Conservation (phyloP, 2,329 filamentous ascomycete species). For the Colletotrichum simmondsii region DNA sequence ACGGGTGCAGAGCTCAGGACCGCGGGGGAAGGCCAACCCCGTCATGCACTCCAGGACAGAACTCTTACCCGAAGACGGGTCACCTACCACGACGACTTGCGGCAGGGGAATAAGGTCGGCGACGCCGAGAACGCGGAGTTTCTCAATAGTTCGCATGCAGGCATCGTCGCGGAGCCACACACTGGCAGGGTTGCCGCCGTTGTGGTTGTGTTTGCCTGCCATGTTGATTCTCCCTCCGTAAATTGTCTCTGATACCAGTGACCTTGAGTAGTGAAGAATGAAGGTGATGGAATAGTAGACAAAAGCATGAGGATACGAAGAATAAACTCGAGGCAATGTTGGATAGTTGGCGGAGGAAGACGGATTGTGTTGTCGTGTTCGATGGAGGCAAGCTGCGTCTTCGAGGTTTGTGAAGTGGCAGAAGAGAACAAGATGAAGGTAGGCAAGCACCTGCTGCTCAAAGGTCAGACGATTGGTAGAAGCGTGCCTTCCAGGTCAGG, state of each 20-base stretch:
- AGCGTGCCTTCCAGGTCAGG: too few relatives aligned
- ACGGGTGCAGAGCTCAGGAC: slow-evolving; percentile 56
- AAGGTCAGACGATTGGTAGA: too few relatives aligned
- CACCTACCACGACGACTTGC: slow-evolving; percentile 85
- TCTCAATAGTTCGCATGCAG: slow-evolving; percentile 45
- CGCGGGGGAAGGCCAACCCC: slow-evolving; percentile 58
- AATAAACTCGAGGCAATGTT: background rate
- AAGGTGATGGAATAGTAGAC: background rate
- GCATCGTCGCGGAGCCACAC: background rate
- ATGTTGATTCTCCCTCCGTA: background rate
- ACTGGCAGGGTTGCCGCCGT: too few relatives aligned
- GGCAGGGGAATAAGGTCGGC: slow-evolving; percentile 47
- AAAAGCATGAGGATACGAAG: background rate
- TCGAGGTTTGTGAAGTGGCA: background rate
- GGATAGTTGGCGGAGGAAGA: background rate
- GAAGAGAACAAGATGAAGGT: background rate
- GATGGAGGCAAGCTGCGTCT: background rate
- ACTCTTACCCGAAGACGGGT: slow-evolving; percentile 87
- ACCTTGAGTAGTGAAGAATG: background rate
- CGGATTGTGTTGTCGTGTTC: background rate
- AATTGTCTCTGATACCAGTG: background rate
- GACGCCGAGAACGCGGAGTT: slow-evolving; percentile 52
- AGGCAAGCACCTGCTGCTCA: too few relatives aligned
- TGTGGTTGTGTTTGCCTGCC: background rate
- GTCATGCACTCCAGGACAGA: slow-evolving; percentile 79